Conservation (phyloP, 805 yeast species). For the Candida piceae region DNA sequence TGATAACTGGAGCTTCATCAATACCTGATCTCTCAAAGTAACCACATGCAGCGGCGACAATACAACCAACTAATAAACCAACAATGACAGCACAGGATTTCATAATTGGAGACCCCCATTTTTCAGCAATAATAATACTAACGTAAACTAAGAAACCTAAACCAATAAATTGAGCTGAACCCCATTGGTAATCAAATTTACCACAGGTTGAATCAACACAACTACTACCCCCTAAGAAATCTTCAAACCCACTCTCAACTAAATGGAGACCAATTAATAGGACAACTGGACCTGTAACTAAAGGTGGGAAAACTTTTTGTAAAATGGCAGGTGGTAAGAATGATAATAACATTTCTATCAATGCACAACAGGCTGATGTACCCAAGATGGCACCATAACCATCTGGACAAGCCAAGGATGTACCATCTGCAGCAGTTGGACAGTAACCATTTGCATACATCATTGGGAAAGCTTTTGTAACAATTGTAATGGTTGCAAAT, state of each 20-base stretch:
- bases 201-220: constrained; percentile 44
- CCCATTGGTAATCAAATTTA: constrained; percentile 54
- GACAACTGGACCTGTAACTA: constrained; percentile 93
- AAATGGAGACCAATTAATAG: constrained; percentile 72
- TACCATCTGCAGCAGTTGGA: constrained; percentile 59
- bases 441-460: constrained; percentile 75
- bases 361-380: constrained; percentile 72
- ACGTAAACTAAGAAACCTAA: constrained; percentile 79
- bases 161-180: constrained; percentile 82
- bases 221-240: constrained; percentile 86
- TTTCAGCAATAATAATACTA: constrained; percentile 70
- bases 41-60: constrained; percentile 87
- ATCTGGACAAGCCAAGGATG: constrained; percentile 71
- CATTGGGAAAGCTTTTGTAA: constrained; percentile 66
- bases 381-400: constrained; percentile 88
- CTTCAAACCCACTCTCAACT: constrained; percentile 67
- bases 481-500: constrained; percentile 82
- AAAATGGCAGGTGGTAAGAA: constrained; percentile 71
- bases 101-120: constrained; percentile 92
- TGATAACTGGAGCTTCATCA: constrained; percentile 70
- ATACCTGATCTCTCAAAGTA: constrained; percentile 61
- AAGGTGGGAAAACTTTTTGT: constrained; percentile 76
- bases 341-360: constrained; percentile 66
- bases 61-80: constrained; percentile 83
- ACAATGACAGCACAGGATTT: constrained; percentile 88